Evolutionary conservation across 2,329 filamentous ascomycete species (phyloP).

Genomic region (Eutypella sp.): DNA sequence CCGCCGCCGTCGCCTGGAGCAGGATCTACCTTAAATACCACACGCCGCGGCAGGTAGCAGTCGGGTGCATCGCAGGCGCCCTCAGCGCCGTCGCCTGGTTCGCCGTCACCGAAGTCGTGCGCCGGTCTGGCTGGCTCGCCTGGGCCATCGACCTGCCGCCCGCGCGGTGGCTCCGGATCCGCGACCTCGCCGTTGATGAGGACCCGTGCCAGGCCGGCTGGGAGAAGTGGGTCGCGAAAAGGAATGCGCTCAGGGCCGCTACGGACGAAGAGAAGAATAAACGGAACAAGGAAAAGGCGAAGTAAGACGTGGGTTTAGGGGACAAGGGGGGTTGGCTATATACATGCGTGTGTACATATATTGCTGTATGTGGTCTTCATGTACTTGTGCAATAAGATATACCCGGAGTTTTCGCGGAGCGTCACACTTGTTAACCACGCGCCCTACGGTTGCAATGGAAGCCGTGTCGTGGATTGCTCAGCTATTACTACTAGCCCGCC

Average conservation of each 20-base stretch:
- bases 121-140: slow-evolving; percentile 63
- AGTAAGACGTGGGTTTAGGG: too few relatives aligned
- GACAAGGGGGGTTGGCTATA: too few relatives aligned
- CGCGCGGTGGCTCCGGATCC: slow-evolving; percentile 62
- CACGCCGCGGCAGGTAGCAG: slow-evolving; percentile 80
- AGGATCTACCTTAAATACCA: slow-evolving; percentile 92
- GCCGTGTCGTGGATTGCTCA: too few relatives aligned
- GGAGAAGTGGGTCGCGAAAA: slow-evolving; percentile 75
- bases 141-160: slow-evolving; percentile 66
- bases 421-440: too few relatives aligned
- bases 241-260: slow-evolving; percentile 23
- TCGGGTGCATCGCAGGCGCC: slow-evolving; percentile 67
- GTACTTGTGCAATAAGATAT: too few relatives aligned
- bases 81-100: slow-evolving; percentile 78
- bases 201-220: slow-evolving; percentile 88
- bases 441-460: too few relatives aligned
- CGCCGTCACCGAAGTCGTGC: slow-evolving; percentile 57
- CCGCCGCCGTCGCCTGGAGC: slow-evolving; percentile 70
- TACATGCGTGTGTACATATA: too few relatives aligned
- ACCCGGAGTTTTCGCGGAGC: too few relatives aligned
- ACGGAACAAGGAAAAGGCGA: slow-evolving; percentile 5
- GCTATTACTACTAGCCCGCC: too few relatives aligned
- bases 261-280: slow-evolving; percentile 31
- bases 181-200: slow-evolving; percentile 83
- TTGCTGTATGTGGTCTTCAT: too few relatives aligned